Base-by-base conservation (phyloP, 2,329 filamentous ascomycete genomes). In the Myriosclerotinia duriaeana region DNA sequence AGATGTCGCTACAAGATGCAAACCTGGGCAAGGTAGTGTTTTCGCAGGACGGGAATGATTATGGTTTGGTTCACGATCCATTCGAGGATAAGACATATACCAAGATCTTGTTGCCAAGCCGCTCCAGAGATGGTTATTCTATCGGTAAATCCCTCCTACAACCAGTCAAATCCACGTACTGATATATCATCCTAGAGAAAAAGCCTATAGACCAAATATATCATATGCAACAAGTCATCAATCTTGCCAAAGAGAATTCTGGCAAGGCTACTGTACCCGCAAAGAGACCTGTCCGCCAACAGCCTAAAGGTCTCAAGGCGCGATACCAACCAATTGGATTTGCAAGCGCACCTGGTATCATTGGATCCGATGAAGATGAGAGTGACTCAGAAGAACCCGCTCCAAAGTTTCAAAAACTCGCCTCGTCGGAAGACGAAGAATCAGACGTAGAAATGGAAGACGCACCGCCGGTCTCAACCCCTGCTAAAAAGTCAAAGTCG, bases 311-410 rank as follows among this genome's bases (percentile, higher is more conserved):
- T 8, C 78, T 93, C 64, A 86, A 83, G 72, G 84, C 87, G 77
- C 85, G 89, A 44, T 92, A 85, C 77, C 83, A 83, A 64, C 89
- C 90, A 1, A 84, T 89, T 54, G 90, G 90, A 17, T 82, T 82
- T 70, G 81, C 81, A 14, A 80, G 80, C 36, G 78, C 78, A 40
- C 76, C 76, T 40, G 82, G 78, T 36, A 78, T 67, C 22, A 77
- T 80, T 71, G 83, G 73, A 34, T 66, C 68, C 15, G 67, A 66
- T 54, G 66, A 68, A 11, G 64, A 62, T 53, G 66, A 66, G 34
- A 71, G 67, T 40, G 67, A 55, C 8, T 72, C 71, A 15, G 72
- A 75, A 59, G 67, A 68, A 52, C 63, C 65, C 9, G 66, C 67
- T 50, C 36, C 59, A 11, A 56, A 61, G 9, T 54, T 65, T 38